phyloP scores from a whole-genome alignment of 225 moss, liverwort and hornwort genomes.

The Lunularia cruciata region DNA sequence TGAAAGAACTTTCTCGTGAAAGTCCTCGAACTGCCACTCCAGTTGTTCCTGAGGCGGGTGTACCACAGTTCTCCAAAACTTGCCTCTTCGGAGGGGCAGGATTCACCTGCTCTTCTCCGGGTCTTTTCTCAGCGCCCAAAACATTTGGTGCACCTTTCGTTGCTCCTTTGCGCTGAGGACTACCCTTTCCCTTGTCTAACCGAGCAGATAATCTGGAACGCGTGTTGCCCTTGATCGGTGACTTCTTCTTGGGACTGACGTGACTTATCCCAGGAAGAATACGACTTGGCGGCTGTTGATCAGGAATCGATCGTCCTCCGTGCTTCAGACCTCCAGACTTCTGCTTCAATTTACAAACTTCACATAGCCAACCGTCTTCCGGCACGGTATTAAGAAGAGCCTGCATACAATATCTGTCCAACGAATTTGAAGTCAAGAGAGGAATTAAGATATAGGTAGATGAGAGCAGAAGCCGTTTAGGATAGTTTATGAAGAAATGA shows the following conservation, averaged over 20 bases:
- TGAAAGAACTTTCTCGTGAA: slow-evolving; percentile 64
- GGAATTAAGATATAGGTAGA: not conserved
- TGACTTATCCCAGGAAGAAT: slow-evolving; percentile 43
- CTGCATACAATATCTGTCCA: slow-evolving; percentile 91
- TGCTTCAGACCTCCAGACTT: slow-evolving; percentile 50
- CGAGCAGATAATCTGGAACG: slow-evolving; percentile 69
- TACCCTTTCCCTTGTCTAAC: slow-evolving; percentile 69
- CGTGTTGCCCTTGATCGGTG: slow-evolving; percentile 50
- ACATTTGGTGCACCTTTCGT: slow-evolving; percentile 55
- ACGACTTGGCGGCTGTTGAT: slow-evolving; percentile 31
- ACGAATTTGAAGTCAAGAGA: slow-evolving; percentile 5
- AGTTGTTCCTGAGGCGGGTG: slow-evolving; percentile 37
- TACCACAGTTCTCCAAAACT: slow-evolving; percentile 44
- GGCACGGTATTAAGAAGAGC: slow-evolving; percentile 58
- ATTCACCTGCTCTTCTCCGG: slow-evolving; percentile 45
- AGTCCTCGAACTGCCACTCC: slow-evolving; percentile 46
- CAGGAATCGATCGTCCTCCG: slow-evolving; percentile 30
- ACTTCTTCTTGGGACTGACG: slow-evolving; percentile 53
- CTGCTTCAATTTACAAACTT: slow-evolving; percentile 68
- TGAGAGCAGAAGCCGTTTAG: too few species aligned
- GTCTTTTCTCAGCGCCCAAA: slow-evolving; percentile 58
- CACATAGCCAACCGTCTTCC: slow-evolving; percentile 83
- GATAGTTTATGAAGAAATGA: too few species aligned
- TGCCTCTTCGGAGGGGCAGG: slow-evolving; percentile 58
- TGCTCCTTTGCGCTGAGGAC: slow-evolving; percentile 60